Percentiles rank a stretch among this genome's conserved stretches.
phyloP scores from a whole-genome alignment of 176 grass and related monocot species.

The Neostapfia colusana region DNA sequence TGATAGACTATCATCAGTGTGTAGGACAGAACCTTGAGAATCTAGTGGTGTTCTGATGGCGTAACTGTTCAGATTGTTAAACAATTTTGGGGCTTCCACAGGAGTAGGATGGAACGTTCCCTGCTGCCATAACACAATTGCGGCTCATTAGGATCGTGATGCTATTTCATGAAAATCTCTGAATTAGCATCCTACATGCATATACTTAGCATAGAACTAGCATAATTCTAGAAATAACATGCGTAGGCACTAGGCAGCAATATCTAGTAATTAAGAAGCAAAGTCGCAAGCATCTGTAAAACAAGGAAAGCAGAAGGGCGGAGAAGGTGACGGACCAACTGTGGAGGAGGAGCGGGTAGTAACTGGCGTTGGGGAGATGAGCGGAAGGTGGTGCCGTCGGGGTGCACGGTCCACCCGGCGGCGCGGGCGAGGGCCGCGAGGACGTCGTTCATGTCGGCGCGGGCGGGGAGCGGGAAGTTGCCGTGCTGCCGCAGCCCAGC shows the following conservation, averaged over 20 bases:
- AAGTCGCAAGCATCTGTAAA: neutral
- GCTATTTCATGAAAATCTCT: neutral
- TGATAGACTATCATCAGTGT: slow-evolving; percentile 82
- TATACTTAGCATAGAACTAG: neutral
- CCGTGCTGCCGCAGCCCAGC: slow-evolving; percentile 91
- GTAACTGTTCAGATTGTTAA: slow-evolving; percentile 58
- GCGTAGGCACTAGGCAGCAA: neutral
- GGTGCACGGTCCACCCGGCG: slow-evolving; percentile 79
- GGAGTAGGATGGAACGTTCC: slow-evolving; percentile 51
- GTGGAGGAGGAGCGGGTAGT: slow-evolving; percentile 2
- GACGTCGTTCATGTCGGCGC: slow-evolving; percentile 98
- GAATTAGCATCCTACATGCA: neutral
- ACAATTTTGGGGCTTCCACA: slow-evolving; percentile 52
- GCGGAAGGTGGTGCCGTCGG: slow-evolving; percentile 83
- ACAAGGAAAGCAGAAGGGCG: neutral
- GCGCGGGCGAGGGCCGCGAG: slow-evolving; percentile 87
- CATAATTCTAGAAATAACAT: neutral
- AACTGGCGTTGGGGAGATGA: slow-evolving; percentile 25
- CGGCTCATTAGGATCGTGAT: neutral
- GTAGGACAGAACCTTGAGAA: slow-evolving; percentile 69
- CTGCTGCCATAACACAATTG: slow-evolving; percentile 42
- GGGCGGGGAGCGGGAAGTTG: slow-evolving; percentile 79
- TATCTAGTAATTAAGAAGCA: neutral
- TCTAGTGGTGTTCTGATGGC: slow-evolving; percentile 58
- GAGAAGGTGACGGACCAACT: slow-evolving; percentile 52